Conservation (phyloP, 306 rosid genomes). For the Bauhinia variegata region DNA sequence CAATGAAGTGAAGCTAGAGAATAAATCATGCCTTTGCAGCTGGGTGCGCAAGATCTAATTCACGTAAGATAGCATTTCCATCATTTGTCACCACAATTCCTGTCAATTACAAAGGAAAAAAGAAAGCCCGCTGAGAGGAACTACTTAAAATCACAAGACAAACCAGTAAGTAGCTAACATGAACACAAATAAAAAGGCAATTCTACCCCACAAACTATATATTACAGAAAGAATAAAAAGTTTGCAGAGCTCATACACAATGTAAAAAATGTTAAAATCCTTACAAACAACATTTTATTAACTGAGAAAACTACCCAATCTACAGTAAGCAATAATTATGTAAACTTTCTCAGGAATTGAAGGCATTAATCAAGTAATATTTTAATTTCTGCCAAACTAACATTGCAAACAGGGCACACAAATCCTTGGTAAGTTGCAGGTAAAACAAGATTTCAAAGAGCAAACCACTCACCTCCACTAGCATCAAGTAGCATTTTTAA, state of each 20-base stretch:
- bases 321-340: neutral
- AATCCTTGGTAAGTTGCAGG: too few relatives aligned
- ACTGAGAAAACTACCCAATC: conserved; percentile 9
- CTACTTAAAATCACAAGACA: conserved; percentile 18
- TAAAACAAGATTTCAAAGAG: too few relatives aligned
- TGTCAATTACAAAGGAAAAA: conserved; percentile 35
- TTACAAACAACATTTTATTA: neutral
- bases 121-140: neutral
- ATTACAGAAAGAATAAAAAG: neutral
- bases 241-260: conserved; percentile 9
- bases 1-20: conserved; percentile 21
- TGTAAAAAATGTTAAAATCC: neutral
- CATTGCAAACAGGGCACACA: neutral
- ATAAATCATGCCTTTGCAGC: conserved; percentile 83
- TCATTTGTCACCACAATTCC: conserved; percentile 98
- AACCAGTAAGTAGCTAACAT: neutral
- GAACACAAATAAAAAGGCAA: neutral
- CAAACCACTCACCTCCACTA: conserved; percentile 60
- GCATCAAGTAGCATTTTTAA: conserved; percentile 91
- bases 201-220: conserved; percentile 28
- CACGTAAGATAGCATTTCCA: conserved; percentile 96
- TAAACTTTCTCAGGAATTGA: conserved; percentile 12
- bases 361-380: conserved; percentile 1
- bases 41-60: conserved; percentile 92
- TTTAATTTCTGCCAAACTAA: neutral